phyloP scores from a whole-genome alignment of 495 filamentous ascomycete genomes.

The Glutinoglossum americanum region DNA sequence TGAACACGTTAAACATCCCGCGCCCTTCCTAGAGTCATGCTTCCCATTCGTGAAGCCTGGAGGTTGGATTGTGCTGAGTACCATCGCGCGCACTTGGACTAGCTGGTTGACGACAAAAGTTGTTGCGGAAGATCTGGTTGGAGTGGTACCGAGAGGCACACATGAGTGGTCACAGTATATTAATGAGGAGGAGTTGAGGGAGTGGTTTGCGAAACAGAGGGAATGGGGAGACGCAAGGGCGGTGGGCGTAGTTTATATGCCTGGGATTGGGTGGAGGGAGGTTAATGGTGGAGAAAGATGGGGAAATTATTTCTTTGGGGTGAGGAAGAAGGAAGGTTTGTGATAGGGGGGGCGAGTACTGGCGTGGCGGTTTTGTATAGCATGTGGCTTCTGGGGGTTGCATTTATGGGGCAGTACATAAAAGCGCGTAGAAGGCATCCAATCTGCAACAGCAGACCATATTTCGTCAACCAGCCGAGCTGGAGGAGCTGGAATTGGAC shows the following conservation, averaged over 20 bases:
- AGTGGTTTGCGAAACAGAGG: slow-evolving; percentile 27
- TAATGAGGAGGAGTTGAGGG: slow-evolving; percentile 58
- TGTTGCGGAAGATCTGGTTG: slow-evolving; percentile 69
- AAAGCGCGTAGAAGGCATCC: too few species aligned
- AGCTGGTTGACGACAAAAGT: slow-evolving; percentile 84
- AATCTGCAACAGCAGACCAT: too few species aligned
- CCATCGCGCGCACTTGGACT: slow-evolving; percentile 69
- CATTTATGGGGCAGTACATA: too few species aligned
- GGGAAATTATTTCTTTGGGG: slow-evolving; percentile 93
- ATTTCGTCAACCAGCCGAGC: too few species aligned
- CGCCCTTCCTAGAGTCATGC: slow-evolving; percentile 44
- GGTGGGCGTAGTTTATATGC: slow-evolving; percentile 83
- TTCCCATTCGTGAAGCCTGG: slow-evolving; percentile 63
- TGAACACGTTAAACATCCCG: slow-evolving; percentile 63
- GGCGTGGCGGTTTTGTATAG: too few species aligned
- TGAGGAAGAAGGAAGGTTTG: slow-evolving; percentile 30
- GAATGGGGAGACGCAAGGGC: slow-evolving; percentile 32
- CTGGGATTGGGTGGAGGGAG: slow-evolving; percentile 78
- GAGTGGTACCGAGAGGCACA: slow-evolving; percentile 76
- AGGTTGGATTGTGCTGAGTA: slow-evolving; percentile 79
- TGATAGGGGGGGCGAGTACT: background rate
- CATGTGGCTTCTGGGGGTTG: too few species aligned
- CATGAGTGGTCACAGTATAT: slow-evolving; percentile 95
- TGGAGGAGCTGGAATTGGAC: too few species aligned
- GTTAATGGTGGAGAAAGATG: slow-evolving; percentile 60